Evolutionary conservation across 148 eudicot species (phyloP).

Genomic region (Rhododendron ferrugineum): DNA sequence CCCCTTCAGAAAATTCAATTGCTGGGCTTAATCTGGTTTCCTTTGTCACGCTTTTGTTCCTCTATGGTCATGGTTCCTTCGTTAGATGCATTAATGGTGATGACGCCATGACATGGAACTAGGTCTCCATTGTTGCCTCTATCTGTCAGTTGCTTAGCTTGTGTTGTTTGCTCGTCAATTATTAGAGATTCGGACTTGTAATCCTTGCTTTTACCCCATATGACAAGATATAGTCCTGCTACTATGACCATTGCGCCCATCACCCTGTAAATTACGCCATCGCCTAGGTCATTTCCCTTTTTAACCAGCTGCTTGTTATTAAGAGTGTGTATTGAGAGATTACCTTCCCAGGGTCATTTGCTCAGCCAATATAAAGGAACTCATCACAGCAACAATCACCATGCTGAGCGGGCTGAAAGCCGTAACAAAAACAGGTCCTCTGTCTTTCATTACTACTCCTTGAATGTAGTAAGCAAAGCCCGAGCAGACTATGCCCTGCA

Average conservation of each 20-base stretch:
- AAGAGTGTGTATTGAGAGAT: background rate
- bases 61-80: constrained; percentile 3
- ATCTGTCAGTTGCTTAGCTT: constrained; percentile 17
- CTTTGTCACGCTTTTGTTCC: constrained; percentile 3
- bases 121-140: constrained; percentile 6
- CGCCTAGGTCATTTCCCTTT: background rate
- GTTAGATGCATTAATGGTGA: constrained; percentile 14
- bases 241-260: constrained; percentile 55
- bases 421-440: constrained; percentile 93
- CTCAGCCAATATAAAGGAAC: constrained; percentile 67
- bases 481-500: constrained; percentile 82
- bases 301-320: background rate
- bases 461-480: constrained; percentile 80
- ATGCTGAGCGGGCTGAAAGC: constrained; percentile 86
- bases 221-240: constrained; percentile 54
- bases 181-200: constrained; percentile 20
- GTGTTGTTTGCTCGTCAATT: constrained; percentile 26
- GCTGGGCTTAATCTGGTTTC: background rate
- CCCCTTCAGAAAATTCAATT: background rate
- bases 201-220: constrained; percentile 73
- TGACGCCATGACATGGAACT: constrained; percentile 17
- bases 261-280: constrained; percentile 34
- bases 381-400: constrained; percentile 74
- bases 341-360: constrained; percentile 87
- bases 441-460: constrained; percentile 77